phyloP scores from a whole-genome alignment of 352 stramenopile genomes.

The Phytophthora nicotianae region DNA sequence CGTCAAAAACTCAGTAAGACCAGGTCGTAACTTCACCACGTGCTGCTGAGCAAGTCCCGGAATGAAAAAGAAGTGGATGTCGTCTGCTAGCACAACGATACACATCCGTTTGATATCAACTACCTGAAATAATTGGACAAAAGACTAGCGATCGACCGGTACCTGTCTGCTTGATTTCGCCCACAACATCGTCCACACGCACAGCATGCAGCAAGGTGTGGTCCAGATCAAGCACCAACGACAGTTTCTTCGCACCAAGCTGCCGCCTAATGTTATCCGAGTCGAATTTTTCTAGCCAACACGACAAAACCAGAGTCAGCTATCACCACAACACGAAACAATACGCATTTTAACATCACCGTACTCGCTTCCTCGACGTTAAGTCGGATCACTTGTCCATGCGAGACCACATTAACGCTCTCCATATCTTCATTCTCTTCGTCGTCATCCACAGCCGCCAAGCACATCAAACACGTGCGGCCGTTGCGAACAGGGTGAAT shows the following conservation, averaged over 20 bases:
- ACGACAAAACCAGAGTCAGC: constrained; percentile 7
- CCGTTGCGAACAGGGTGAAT: constrained; percentile 78
- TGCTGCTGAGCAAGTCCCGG: constrained; percentile 82
- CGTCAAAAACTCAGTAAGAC: constrained; percentile 89
- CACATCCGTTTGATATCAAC: constrained; percentile 3
- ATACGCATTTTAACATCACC: constrained; percentile 38
- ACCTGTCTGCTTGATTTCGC: constrained; percentile 64
- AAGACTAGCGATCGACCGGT: too few relatives aligned
- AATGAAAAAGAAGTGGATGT: constrained; percentile 82
- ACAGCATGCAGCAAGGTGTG: constrained; percentile 97
- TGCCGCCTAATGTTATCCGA: constrained; percentile 88
- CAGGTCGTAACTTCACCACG: constrained; percentile 94
- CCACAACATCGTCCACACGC: constrained; percentile 69
- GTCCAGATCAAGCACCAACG: constrained; percentile 96
- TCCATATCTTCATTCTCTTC: constrained; percentile 71
- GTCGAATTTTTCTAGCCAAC: constrained; percentile 81
- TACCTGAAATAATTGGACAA: background rate
- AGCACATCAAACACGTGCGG: constrained; percentile 83
- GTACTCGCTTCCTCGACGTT: constrained; percentile 97
- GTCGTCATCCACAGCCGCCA: constrained; percentile 73
- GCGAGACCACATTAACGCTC: constrained; percentile 81
- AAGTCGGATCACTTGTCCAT: constrained; percentile 92
- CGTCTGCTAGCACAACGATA: constrained; percentile 45
- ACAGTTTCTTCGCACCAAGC: constrained; percentile 90
- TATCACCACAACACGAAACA: constrained; percentile 1